These are phyloP conservation scores for Citrus maxima DNA, from an alignment of 345 rosid genomes.

Conservation along the genomic window DNA sequence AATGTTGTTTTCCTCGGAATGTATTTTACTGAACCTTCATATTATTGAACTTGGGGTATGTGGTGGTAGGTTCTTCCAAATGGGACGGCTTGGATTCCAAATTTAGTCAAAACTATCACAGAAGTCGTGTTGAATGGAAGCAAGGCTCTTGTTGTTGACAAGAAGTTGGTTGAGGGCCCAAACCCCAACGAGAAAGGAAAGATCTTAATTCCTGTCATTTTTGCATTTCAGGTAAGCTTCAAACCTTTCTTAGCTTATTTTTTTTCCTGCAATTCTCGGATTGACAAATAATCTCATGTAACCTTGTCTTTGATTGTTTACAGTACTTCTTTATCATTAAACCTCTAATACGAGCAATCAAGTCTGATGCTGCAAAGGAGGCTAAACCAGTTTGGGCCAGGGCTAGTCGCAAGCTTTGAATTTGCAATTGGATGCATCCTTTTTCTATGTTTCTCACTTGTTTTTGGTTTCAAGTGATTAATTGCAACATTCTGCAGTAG, in stretches of 20 bases:
- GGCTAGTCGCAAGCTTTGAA: neutral
- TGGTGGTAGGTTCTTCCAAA: conserved; percentile 45
- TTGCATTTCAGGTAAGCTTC: conserved; percentile 45
- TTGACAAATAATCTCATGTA: neutral
- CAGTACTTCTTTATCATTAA: conserved; percentile 43
- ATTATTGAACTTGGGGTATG: neutral
- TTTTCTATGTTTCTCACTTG: neutral
- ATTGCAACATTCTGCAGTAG: neutral
- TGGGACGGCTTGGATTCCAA: conserved; percentile 54
- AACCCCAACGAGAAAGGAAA: conserved; percentile 54
- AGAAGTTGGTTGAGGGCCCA: conserved; percentile 54
- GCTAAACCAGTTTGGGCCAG: conserved; percentile 37
- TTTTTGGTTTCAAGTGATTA: neutral
- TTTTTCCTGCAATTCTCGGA: neutral
- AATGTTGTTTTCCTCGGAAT: neutral
- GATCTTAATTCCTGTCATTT: conserved; percentile 42
- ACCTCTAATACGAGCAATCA: conserved; percentile 41
- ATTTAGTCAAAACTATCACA: conserved; percentile 34
- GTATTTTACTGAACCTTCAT: neutral
- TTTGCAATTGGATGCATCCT: neutral
- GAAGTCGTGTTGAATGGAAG: conserved; percentile 43
- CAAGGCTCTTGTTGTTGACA: conserved; percentile 42
- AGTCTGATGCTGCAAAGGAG: conserved; percentile 37
- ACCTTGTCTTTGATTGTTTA: neutral
- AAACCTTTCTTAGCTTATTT: neutral